Conservation (phyloP, 2,329 filamentous ascomycete species). For the Sarocladium kiliense region DNA sequence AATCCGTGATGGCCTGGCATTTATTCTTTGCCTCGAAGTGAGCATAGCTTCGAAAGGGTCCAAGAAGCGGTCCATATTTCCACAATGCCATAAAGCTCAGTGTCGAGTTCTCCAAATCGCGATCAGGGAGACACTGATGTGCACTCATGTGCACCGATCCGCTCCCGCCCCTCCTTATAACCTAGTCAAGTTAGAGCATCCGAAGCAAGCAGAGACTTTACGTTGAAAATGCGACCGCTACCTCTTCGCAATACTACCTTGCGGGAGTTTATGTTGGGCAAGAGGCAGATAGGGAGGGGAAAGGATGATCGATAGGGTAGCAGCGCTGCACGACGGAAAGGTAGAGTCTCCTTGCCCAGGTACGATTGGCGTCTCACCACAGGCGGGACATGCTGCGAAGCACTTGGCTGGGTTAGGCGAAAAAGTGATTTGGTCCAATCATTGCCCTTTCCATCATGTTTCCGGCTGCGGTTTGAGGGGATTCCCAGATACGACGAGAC, state of each 20-base stretch:
- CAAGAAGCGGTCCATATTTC: neutral
- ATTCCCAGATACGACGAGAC: neutral
- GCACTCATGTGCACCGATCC: slow-evolving; percentile 1
- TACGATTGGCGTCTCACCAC: no score
- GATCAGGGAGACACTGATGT: no score
- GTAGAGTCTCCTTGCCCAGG: no score
- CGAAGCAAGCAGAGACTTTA: neutral
- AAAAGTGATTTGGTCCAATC: slow-evolving; percentile 1
- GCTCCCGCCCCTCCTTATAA: neutral
- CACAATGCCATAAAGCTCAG: neutral
- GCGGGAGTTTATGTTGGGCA: neutral
- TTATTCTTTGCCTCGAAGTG: neutral
- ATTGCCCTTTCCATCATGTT: neutral
- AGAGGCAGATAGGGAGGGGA: neutral
- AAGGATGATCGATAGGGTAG: neutral
- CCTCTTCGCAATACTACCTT: neutral
- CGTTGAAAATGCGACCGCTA: neutral
- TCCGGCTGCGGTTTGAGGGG: neutral
- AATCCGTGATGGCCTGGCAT: no score
- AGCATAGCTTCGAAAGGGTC: neutral
- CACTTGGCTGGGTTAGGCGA: neutral
- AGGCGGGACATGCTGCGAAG: neutral
- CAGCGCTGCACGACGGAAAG: neutral
- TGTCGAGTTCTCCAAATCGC: neutral
- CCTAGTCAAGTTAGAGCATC: neutral